These are phyloP conservation scores for Oemleria cerasiformis DNA, from an alignment of 306 rosid species.

Conservation along the genomic window DNA sequence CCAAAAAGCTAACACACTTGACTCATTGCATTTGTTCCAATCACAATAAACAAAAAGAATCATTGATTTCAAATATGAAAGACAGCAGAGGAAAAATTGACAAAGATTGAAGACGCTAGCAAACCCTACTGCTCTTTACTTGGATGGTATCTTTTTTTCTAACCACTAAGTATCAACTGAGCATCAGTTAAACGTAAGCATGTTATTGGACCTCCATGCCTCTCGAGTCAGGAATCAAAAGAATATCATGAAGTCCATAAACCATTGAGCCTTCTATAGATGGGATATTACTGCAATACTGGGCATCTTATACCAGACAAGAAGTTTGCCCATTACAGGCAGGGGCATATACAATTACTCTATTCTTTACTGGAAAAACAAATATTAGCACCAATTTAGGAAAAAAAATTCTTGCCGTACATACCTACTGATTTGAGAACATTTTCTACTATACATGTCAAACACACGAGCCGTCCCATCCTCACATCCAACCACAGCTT, in stretches of 20 bases:
- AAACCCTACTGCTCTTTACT: too few relatives aligned
- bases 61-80: too few relatives aligned
- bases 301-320: not conserved
- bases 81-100: too few relatives aligned
- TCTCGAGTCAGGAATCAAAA: conserved; percentile 45
- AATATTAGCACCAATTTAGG: not conserved
- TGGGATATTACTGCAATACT: not conserved
- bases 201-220: conserved; percentile 59
- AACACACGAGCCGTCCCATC: conserved; percentile 84
- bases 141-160: too few relatives aligned
- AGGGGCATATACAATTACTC: not conserved
- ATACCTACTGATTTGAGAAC: conserved; percentile 83
- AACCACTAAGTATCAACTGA: conserved; percentile 75
- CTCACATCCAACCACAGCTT: conserved; percentile 84
- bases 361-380: not conserved
- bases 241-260: not conserved
- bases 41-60: too few relatives aligned
- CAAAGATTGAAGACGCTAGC: too few relatives aligned
- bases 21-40: too few relatives aligned
- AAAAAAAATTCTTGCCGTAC: not conserved
- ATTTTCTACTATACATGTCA: conserved; percentile 85
- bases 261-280: not conserved
- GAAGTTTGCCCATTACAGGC: not conserved
- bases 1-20: too few relatives aligned
- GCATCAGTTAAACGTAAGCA: conserved; percentile 71